Percentiles rank a stretch among this genome's conserved stretches.
phyloP scores from a whole-genome alignment of 2,329 filamentous ascomycete genomes.

The Colletotrichum sp. region DNA sequence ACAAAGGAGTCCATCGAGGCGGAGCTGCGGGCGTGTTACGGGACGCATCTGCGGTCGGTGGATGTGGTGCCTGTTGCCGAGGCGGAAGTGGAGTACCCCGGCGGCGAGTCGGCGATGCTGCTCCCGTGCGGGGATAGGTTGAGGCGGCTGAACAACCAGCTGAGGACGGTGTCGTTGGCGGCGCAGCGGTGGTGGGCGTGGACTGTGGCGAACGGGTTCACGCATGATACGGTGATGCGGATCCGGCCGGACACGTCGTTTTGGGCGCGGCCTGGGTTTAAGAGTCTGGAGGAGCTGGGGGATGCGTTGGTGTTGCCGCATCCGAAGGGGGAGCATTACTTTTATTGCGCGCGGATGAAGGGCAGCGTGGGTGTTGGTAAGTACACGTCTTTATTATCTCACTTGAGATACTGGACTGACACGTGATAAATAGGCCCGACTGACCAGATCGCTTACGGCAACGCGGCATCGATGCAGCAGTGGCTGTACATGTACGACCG shows the following conservation, averaged over 20 bases:
- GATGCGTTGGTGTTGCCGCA: slow-evolving; percentile 19
- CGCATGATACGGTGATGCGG: slow-evolving; percentile 15
- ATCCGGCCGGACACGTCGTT: slow-evolving; percentile 20
- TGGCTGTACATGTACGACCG: slow-evolving; percentile 21
- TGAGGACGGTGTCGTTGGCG: slow-evolving; percentile 5
- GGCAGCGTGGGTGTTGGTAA: slow-evolving; percentile 13
- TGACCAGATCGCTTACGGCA: slow-evolving; percentile 23
- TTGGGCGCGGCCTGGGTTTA: slow-evolving; percentile 2
- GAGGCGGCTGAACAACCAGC: slow-evolving; percentile 15
- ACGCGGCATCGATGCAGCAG: slow-evolving; percentile 17
- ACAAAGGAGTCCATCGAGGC: background rate
- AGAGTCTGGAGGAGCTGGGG: slow-evolving; percentile 13
- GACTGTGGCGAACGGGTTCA: slow-evolving; percentile 8
- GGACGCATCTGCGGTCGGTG: slow-evolving; percentile 1
- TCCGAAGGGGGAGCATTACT: slow-evolving; percentile 17
- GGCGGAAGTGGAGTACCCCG: slow-evolving; percentile 14
- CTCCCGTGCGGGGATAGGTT: slow-evolving; percentile 3
- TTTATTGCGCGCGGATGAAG: slow-evolving; percentile 19
- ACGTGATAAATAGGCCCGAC: background rate
- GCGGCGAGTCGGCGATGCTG: background rate
- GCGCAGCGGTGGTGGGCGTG: slow-evolving; percentile 18
- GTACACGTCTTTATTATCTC: too few relatives aligned
- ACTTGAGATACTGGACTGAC: too few relatives aligned
- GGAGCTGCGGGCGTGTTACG: slow-evolving; percentile 17
- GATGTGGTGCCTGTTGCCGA: background rate